Evolutionary conservation across 2,329 filamentous ascomycete genomes (phyloP).

Genomic region (Periconia sp.): DNA sequence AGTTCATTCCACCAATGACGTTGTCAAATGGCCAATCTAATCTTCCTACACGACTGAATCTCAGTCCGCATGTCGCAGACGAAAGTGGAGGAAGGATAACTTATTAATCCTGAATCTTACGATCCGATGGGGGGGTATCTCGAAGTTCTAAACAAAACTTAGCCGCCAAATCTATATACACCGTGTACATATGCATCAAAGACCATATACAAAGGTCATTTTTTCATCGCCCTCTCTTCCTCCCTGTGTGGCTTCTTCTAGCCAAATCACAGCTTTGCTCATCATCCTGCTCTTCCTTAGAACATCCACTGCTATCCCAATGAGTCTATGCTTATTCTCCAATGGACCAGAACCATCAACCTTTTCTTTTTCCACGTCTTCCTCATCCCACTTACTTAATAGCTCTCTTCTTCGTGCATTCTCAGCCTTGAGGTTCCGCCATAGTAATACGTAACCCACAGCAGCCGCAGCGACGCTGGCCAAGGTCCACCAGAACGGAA

Average conservation of each 20-base stretch:
- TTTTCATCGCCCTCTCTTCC: slow-evolving; percentile 53
- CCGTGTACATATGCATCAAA: too few species aligned
- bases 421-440: slow-evolving; percentile 43
- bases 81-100: too few species aligned
- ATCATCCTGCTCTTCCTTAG: slow-evolving; percentile 20
- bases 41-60: too few species aligned
- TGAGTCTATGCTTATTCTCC: slow-evolving; percentile 32
- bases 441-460: slow-evolving; percentile 49
- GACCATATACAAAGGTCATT: slow-evolving; percentile 53
- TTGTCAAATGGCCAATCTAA: too few species aligned
- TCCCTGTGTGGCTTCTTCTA: slow-evolving; percentile 42
- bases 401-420: slow-evolving; percentile 44
- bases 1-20: too few species aligned
- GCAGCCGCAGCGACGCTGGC: slow-evolving; percentile 47
- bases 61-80: too few species aligned
- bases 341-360: slow-evolving; percentile 36
- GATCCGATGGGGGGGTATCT: too few species aligned
- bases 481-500: slow-evolving; percentile 52
- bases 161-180: too few species aligned
- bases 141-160: too few species aligned
- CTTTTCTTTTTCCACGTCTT: slow-evolving; percentile 45
- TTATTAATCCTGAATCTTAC: too few species aligned
- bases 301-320: slow-evolving; percentile 9
- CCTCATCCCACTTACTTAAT: slow-evolving; percentile 44
- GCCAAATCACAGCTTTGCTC: slow-evolving; percentile 27